These are phyloP conservation scores for Euryodendron excelsum DNA, from an alignment of 148 eudicot species.

Conservation along the genomic window DNA sequence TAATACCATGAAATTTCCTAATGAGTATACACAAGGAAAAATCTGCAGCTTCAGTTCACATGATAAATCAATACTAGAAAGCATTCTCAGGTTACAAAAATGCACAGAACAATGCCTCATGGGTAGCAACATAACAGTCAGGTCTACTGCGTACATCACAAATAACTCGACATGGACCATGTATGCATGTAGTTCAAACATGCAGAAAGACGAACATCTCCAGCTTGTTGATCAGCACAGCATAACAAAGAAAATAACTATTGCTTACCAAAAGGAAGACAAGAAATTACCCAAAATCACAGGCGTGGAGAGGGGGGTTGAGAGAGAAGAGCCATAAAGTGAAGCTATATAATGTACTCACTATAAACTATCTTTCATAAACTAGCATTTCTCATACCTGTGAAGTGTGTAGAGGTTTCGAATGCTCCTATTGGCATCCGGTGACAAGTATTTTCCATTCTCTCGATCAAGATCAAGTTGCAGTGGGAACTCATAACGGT, in stretches of 20 bases:
- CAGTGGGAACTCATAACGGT: constrained; percentile 93
- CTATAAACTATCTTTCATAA: background rate
- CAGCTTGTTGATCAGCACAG: background rate
- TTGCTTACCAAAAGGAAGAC: background rate
- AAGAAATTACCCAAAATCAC: background rate
- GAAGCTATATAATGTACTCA: background rate
- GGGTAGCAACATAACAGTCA: background rate
- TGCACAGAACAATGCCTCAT: background rate
- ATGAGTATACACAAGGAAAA: background rate
- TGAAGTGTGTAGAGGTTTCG: constrained; percentile 88
- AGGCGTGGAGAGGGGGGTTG: background rate
- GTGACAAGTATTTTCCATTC: constrained; percentile 83
- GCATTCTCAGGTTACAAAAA: background rate
- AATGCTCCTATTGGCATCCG: constrained; percentile 82
- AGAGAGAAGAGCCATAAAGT: background rate
- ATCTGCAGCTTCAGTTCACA: constrained; percentile 8
- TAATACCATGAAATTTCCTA: background rate
- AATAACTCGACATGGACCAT: too few species aligned
- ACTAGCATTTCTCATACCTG: constrained; percentile 44
- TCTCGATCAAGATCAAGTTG: constrained; percentile 95
- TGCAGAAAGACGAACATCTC: background rate
- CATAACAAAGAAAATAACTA: background rate
- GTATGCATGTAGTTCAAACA: background rate
- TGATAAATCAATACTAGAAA: background rate
- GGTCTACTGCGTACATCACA: background rate